Evolutionary conservation across 352 stramenopile species (phyloP).

Genomic region (Phytopythium cucurbitacearum): DNA sequence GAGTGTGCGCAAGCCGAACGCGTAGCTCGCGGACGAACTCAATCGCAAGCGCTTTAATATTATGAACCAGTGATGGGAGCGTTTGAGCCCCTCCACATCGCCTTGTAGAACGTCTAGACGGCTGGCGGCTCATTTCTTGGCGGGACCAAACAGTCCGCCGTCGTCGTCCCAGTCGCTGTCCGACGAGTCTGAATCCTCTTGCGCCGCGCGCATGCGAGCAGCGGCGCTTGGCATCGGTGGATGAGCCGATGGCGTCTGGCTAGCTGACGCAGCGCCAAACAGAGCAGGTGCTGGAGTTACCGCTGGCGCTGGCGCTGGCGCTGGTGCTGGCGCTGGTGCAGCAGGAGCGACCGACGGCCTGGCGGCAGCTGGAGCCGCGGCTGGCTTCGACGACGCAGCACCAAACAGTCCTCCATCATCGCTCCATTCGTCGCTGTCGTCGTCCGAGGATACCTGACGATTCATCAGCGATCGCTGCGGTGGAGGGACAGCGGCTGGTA

Average conservation of each 20-base stretch:
- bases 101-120: no score
- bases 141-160: constrained; percentile 59
- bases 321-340: constrained; percentile 5
- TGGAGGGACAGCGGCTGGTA: constrained; percentile 12
- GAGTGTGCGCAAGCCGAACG: no score
- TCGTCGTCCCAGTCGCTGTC: constrained; percentile 59
- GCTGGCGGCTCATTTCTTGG: constrained; percentile 18
- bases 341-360: neutral
- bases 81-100: no score
- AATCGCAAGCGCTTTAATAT: no score
- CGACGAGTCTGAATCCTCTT: constrained; percentile 36
- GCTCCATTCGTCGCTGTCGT: constrained; percentile 69
- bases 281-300: constrained; percentile 10
- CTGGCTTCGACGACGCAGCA: constrained; percentile 21
- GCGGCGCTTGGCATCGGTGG: constrained; percentile 47
- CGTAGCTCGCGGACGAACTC: no score
- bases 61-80: no score
- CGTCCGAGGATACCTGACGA: constrained; percentile 36
- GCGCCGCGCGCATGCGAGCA: constrained; percentile 35
- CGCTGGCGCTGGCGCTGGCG: constrained; percentile 8
- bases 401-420: constrained; percentile 57
- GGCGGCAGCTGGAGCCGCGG: constrained; percentile 10
- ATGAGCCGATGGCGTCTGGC: constrained; percentile 17
- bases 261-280: constrained; percentile 17
- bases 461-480: constrained; percentile 35